phyloP scores from a whole-genome alignment of 257 asterid species.

The Salvia hispanica region DNA sequence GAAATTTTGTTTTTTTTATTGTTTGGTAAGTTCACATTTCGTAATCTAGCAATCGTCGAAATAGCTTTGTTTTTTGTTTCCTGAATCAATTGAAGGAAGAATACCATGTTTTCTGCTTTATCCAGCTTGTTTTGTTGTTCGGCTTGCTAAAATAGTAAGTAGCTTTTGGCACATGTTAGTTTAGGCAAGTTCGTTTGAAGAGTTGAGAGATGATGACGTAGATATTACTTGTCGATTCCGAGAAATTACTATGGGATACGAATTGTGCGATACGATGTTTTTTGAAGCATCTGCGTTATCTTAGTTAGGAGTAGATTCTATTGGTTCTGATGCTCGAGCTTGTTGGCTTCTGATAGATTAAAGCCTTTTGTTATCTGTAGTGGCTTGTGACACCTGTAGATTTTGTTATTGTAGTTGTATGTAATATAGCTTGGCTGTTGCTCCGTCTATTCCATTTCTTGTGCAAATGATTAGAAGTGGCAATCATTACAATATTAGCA shows the following conservation, averaged over 20 bases:
- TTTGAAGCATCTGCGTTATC: neutral
- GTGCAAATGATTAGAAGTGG: conserved; percentile 42
- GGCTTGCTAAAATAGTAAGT: neutral
- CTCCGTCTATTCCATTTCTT: conserved; percentile 39
- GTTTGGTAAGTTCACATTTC: neutral
- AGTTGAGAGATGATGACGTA: conserved; percentile 5
- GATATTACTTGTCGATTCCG: neutral
- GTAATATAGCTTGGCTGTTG: conserved; percentile 37
- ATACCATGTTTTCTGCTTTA: neutral
- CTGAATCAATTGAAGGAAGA: conserved; percentile 5
- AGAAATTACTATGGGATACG: neutral
- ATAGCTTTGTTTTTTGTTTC: conserved; percentile 8
- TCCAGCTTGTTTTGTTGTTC: conserved; percentile 18
- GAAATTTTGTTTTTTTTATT: neutral
- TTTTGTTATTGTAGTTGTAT: conserved; percentile 30
- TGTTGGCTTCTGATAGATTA: conserved; percentile 30
- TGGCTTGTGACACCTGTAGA: conserved; percentile 35
- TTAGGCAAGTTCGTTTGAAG: conserved; percentile 4
- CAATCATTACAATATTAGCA: conserved; percentile 31
- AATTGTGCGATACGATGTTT: neutral
- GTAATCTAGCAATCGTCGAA: conserved; percentile 1
- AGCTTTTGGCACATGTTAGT: conserved; percentile 4
- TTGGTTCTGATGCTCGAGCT: conserved; percentile 12
- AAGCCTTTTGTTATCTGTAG: conserved; percentile 27
- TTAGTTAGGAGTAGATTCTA: conserved; percentile 12